Conservation (phyloP, 768 basidiomycete species). For the Glaciozyma antarctica region DNA sequence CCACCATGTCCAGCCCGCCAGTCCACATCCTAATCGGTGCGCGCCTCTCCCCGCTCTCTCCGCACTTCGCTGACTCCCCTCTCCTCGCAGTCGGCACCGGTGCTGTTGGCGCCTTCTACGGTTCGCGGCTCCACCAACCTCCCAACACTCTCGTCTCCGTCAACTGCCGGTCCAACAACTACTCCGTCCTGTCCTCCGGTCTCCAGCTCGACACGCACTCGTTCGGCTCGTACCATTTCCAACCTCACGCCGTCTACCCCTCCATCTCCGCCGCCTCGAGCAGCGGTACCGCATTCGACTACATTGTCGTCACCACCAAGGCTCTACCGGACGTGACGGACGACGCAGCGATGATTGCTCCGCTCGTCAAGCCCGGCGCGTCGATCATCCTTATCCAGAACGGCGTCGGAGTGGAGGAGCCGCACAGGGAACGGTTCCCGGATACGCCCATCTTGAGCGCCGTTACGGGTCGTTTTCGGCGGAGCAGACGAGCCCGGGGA, state of each 20-base stretch:
- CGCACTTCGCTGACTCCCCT: not conserved
- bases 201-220: conserved; percentile 32
- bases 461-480: conserved; percentile 37
- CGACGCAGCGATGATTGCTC: conserved; percentile 31
- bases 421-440: conserved; percentile 34
- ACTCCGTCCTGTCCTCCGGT: conserved; percentile 26
- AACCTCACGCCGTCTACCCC: conserved; percentile 34
- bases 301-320: conserved; percentile 38
- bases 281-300: conserved; percentile 32
- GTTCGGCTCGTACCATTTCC: conserved; percentile 37
- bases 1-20: not conserved
- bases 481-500: conserved; percentile 35
- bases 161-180: conserved; percentile 38
- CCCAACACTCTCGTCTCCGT: conserved; percentile 35
- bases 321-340: conserved; percentile 37
- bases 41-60: not conserved
- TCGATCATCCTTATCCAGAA: conserved; percentile 38
- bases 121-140: conserved; percentile 33
- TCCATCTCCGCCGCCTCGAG: conserved; percentile 31
- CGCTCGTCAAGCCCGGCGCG: conserved; percentile 18
- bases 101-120: conserved; percentile 38
- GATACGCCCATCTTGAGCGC: conserved; percentile 33
- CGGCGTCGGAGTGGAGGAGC: conserved; percentile 38
- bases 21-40: not conserved
- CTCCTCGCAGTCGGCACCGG: conserved; percentile 36